phyloP scores from a whole-genome alignment of 192 early-diverging fungal genomes.

The Hyaloraphidium curvatum region DNA sequence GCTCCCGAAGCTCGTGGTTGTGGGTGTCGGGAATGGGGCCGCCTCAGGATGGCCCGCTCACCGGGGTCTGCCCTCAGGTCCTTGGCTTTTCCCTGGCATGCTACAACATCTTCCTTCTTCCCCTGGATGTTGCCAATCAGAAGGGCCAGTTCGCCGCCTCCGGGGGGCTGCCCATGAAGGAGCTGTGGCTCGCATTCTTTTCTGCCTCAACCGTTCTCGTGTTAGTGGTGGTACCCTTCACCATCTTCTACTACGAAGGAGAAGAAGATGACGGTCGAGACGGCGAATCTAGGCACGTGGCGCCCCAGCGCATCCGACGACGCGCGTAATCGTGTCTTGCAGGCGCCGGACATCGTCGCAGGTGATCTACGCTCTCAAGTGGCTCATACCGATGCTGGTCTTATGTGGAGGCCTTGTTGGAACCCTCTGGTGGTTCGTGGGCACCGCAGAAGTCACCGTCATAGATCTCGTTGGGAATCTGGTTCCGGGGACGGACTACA shows the following conservation, averaged over 20 bases:
- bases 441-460: not conserved
- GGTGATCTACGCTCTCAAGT: constrained; percentile 31
- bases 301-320: not conserved
- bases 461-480: not conserved
- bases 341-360: no score
- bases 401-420: constrained; percentile 17
- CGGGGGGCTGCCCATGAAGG: constrained; percentile 29
- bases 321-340: no score
- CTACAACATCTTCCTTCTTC: constrained; percentile 37
- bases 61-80: constrained; percentile 13
- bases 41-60: not conserved
- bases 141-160: constrained; percentile 12
- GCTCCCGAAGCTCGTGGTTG: constrained; percentile 42
- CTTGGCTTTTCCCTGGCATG: constrained; percentile 21
- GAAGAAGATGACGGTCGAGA: constrained; percentile 24
- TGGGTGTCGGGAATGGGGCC: no score
- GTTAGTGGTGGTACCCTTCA: constrained; percentile 31
- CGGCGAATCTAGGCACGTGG: constrained; percentile 18
- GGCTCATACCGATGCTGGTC: constrained; percentile 27
- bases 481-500: no score
- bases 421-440: constrained; percentile 19
- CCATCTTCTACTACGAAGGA: constrained; percentile 41
- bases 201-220: constrained; percentile 22
- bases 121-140: constrained; percentile 42
- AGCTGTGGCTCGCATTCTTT: constrained; percentile 26